Conservation (phyloP, 1,284 basidiomycete genomes). For the Ustilago hordei region DNA sequence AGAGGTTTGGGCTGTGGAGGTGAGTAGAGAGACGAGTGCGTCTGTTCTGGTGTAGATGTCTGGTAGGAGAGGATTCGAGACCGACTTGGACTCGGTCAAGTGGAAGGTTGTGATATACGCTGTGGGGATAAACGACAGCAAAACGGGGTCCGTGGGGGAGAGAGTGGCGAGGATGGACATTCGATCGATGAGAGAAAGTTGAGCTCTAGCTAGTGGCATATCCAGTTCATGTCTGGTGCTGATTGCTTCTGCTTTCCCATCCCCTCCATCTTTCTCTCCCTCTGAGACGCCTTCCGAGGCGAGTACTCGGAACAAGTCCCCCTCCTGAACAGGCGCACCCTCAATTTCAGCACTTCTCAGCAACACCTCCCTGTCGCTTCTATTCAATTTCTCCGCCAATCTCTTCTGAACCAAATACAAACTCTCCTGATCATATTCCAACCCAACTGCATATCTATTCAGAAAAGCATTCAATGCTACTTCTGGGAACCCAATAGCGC, state of each 20-base stretch:
- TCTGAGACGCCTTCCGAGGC: background rate
- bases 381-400: conserved; percentile 20
- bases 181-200: conserved; percentile 36
- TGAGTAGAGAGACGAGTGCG: conserved; percentile 30
- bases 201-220: conserved; percentile 35
- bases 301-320: conserved; percentile 24
- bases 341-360: conserved; percentile 22
- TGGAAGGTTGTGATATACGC: conserved; percentile 32
- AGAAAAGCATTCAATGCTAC: conserved; percentile 41
- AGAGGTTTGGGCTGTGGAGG: conserved; percentile 4
- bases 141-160: conserved; percentile 16
- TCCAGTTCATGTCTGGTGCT: conserved; percentile 25
- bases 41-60: conserved; percentile 17
- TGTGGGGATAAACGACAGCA: conserved; percentile 24
- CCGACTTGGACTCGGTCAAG: background rate
- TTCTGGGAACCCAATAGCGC: conserved; percentile 22
- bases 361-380: conserved; percentile 15
- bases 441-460: conserved; percentile 34
- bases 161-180: conserved; percentile 33
- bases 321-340: conserved; percentile 27
- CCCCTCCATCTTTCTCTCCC: conserved; percentile 7
- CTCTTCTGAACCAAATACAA: conserved; percentile 26
- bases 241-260: conserved; percentile 31
- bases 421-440: conserved; percentile 30
- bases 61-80: conserved; percentile 23